These are phyloP conservation scores for Acanthamoeba sp. DNA, from an alignment of 208 protist species.

Conservation along the genomic window DNA sequence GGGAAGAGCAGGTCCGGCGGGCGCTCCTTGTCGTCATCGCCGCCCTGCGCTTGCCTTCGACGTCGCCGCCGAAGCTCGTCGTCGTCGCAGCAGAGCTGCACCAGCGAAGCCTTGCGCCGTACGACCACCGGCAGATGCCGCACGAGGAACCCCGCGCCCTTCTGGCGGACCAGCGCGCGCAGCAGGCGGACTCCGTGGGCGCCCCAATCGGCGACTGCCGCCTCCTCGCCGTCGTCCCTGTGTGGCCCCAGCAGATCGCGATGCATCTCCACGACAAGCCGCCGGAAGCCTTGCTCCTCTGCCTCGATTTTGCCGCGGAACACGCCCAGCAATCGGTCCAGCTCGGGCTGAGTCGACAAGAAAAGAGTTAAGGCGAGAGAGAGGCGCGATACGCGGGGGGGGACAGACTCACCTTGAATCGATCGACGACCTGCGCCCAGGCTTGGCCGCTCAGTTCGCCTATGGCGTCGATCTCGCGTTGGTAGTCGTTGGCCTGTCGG, in stretches of 20 bases:
- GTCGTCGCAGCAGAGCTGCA: slow-evolving; percentile 19
- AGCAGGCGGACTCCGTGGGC: neutral
- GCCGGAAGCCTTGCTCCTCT: neutral
- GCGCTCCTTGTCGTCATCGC: neutral
- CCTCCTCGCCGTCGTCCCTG: neutral
- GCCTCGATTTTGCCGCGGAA: neutral
- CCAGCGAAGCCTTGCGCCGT: neutral
- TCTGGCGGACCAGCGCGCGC: neutral
- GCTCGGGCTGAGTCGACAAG: neutral
- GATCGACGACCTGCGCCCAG: neutral
- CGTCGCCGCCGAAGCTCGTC: neutral
- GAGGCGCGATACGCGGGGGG: neutral
- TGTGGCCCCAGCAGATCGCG: neutral
- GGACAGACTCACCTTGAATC: neutral
- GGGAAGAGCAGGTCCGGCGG: neutral
- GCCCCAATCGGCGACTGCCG: neutral
- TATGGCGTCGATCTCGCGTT: neutral
- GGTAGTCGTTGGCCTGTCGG: neutral
- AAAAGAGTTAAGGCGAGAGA: neutral
- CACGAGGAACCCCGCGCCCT: neutral
- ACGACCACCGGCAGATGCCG: neutral
- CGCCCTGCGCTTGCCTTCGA: neutral
- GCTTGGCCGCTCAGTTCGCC: neutral
- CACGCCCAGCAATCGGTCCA: neutral
- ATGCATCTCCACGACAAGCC: neutral